A percentile compares a stretch with the other conserved stretches of the same genome.
Evolutionary conservation across 106 monocot genomes (phyloP).

Genomic region (Acorus calamus): DNA sequence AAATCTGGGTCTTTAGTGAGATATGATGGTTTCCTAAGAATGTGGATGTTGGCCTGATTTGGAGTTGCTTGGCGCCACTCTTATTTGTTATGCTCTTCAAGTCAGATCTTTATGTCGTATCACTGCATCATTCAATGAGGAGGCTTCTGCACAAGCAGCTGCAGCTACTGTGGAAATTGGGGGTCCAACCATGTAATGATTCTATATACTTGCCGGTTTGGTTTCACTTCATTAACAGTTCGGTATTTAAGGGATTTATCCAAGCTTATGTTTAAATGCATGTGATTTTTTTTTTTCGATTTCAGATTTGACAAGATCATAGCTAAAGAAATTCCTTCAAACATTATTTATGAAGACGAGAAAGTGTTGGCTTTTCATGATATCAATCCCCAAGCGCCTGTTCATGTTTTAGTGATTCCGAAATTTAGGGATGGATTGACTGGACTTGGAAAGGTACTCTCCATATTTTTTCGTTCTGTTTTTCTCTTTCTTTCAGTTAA

Average conservation of each 20-base stretch:
- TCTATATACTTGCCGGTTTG: background rate
- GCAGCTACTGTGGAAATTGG: conserved; percentile 36
- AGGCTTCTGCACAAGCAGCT: conserved; percentile 58
- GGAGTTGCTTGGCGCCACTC: background rate
- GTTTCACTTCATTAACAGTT: background rate
- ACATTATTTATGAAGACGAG: conserved; percentile 82
- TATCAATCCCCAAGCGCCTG: conserved; percentile 85
- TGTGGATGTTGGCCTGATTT: too few species aligned
- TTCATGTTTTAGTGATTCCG: conserved; percentile 87
- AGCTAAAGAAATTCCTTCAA: conserved; percentile 81
- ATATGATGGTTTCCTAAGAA: too few species aligned
- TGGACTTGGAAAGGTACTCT: conserved; percentile 79
- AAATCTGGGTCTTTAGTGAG: too few species aligned
- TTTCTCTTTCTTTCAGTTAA: background rate
- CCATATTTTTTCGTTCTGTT: background rate
- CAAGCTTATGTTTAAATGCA: background rate
- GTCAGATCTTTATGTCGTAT: conserved; percentile 35
- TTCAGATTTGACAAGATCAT: conserved; percentile 94
- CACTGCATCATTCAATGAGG: conserved; percentile 53
- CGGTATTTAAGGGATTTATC: background rate
- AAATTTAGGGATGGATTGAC: conserved; percentile 82
- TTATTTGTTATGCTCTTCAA: background rate
- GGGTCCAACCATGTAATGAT: conserved; percentile 60
- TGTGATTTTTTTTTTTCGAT: background rate
- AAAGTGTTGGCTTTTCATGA: conserved; percentile 86